Evolutionary conservation across 345 rosid genomes (phyloP).

Genomic region (Eucalyptus grandis): DNA sequence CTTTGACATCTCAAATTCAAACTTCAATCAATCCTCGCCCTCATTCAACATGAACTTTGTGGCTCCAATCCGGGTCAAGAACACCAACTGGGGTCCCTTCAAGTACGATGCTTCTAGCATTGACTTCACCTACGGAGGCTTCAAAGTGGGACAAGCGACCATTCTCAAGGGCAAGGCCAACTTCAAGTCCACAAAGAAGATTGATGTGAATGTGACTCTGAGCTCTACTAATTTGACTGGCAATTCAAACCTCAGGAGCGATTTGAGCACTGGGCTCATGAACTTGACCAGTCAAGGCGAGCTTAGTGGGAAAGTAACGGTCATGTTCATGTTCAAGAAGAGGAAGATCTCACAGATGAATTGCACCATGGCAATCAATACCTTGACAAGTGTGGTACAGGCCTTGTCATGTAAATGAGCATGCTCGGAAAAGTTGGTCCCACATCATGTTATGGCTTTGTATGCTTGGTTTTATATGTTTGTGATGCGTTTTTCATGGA

Average conservation of each 20-base stretch:
- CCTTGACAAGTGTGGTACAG: background rate
- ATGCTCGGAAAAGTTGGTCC: background rate
- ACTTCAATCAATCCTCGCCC: background rate
- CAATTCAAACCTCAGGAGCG: background rate
- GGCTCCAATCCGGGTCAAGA: conserved; percentile 4
- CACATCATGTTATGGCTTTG: background rate
- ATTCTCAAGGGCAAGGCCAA: background rate
- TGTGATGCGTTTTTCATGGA: background rate
- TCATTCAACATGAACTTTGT: background rate
- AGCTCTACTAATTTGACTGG: background rate
- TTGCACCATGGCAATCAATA: background rate
- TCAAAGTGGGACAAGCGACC: background rate
- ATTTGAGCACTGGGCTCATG: background rate
- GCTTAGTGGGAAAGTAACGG: background rate
- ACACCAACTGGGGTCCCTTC: conserved; percentile 8
- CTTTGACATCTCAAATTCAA: background rate
- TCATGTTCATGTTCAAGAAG: background rate
- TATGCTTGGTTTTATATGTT: background rate
- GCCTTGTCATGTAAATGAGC: background rate
- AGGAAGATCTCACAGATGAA: background rate
- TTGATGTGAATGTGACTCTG: background rate
- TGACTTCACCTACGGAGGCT: background rate
- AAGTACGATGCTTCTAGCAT: background rate
- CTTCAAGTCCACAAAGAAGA: conserved; percentile 3
- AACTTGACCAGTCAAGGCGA: background rate